Percentiles rank a stretch among this genome's conserved stretches.
phyloP scores from a whole-genome alignment of 352 stramenopile genomes.

The Phytopythium litorale region DNA sequence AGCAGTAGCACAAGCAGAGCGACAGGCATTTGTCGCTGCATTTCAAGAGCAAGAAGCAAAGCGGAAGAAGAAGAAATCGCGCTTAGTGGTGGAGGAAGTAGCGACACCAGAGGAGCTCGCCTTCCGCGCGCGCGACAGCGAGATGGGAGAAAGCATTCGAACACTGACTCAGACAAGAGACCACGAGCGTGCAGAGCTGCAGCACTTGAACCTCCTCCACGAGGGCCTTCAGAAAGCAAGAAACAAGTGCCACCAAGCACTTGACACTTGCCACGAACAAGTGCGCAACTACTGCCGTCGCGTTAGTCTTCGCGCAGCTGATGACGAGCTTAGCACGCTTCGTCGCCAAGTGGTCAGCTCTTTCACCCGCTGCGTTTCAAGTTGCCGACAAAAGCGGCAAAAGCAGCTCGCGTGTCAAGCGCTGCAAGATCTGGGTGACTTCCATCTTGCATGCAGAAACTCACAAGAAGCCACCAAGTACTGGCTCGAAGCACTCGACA shows the following conservation, averaged over 20 bases:
- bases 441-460: conserved; percentile 49
- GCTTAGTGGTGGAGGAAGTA: conserved; percentile 65
- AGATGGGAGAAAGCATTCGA: conserved; percentile 38
- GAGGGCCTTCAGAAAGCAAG: conserved; percentile 33
- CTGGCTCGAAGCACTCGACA: conserved; percentile 75
- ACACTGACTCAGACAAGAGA: conserved; percentile 18
- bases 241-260: conserved; percentile 59
- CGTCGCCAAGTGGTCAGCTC: conserved; percentile 32
- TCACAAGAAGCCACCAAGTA: conserved; percentile 38
- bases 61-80: conserved; percentile 85
- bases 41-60: conserved; percentile 64
- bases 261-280: conserved; percentile 46
- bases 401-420: conserved; percentile 52
- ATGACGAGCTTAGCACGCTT: conserved; percentile 10
- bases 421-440: conserved; percentile 70
- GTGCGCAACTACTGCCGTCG: conserved; percentile 38
- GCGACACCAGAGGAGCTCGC: conserved; percentile 55
- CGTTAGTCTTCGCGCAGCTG: neutral
- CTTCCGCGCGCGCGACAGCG: conserved; percentile 38
- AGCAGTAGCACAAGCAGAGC: conserved; percentile 18
- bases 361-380: conserved; percentile 46
- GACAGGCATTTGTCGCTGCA: conserved; percentile 30
- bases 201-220: conserved; percentile 17
- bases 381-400: conserved; percentile 66
- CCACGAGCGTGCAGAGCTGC: conserved; percentile 20